Evolutionary conservation across 371 early-diverging fungal genomes (phyloP), one percentile per base, ranked within the genome.

Genomic region (Rhizopus delemar): DNA sequence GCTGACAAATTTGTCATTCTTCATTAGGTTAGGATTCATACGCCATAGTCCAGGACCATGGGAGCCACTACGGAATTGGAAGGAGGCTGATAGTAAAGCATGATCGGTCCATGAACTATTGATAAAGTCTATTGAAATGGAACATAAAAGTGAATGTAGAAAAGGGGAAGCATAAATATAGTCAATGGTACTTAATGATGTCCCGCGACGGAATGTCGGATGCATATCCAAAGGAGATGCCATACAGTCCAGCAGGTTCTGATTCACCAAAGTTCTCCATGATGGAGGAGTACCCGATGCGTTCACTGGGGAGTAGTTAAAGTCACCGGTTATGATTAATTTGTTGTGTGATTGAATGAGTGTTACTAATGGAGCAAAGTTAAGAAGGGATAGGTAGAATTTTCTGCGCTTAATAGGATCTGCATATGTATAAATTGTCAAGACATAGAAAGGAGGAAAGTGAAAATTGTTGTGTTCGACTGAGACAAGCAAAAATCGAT

Each of bases 41-140:
- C 22, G 22, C 22, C 22, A 22, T 22, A 22, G 22, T 22, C 22
- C 22, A 22, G 22, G 22, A 22, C 22, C 22, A 22, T 22, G 22
- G 22, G 22, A 22, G 2, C 22, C 22, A 22, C 22, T 22, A 22
- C 22, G 22, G 46, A 54, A 34, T 3, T 36, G 31, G 9, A 60
- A 38, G 2, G 12, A 5, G n/a, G 28, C 9, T 41, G 51, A 22
- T 0, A 60, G 43, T 9, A 60, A 15, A 11, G 41, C 22, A 34
- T 60, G 61, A 48, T 60, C 61, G 8, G 61, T 41, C 55, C 61
- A 60, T 38, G 35, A 15, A 8, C 50, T 48, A 5, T 38, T 33
- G 0, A 60, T 49, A 13, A 38, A 38, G 11, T 38, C 38, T 11
- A 38, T 38, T 11, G 38, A 8, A 2, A 2, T 38, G 38, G 7